Conservation (phyloP, 805 yeast species). For the Vanderwaltozyma polyspora region DNA sequence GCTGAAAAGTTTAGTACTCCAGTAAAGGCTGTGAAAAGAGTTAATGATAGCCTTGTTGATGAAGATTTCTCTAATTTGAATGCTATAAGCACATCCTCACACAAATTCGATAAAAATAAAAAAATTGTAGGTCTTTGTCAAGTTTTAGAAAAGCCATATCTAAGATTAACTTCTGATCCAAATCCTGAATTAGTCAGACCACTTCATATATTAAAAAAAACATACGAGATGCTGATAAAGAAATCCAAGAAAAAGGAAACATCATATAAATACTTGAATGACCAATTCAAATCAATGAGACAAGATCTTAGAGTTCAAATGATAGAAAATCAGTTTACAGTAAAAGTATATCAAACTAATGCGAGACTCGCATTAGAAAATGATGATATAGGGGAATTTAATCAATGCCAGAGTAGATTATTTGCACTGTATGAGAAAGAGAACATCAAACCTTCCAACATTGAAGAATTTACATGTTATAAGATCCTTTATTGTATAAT, state of each 20-base stretch:
- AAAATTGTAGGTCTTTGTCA: slow-evolving; percentile 53
- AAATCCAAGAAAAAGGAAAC: slow-evolving; percentile 41
- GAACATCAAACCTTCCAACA: slow-evolving; percentile 28
- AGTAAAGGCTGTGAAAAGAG: not conserved
- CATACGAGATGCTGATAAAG: slow-evolving; percentile 42
- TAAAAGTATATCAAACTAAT: slow-evolving; percentile 73
- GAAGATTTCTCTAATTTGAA: slow-evolving; percentile 19
- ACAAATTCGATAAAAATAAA: slow-evolving; percentile 24
- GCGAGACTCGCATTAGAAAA: slow-evolving; percentile 78
- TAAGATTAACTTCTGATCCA: slow-evolving; percentile 84
- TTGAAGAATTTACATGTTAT: slow-evolving; percentile 59
- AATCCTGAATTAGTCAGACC: slow-evolving; percentile 81
- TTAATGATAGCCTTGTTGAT: slow-evolving; percentile 6
- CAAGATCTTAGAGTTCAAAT: slow-evolving; percentile 92
- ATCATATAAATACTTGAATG: slow-evolving; percentile 67
- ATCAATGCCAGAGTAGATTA: slow-evolving; percentile 84
- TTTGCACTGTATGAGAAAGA: slow-evolving; percentile 45
- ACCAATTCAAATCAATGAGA: slow-evolving; percentile 83
- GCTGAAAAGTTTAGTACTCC: slow-evolving; percentile 27
- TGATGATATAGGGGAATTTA: slow-evolving; percentile 84
- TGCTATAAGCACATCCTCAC: slow-evolving; percentile 24
- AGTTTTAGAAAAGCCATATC: slow-evolving; percentile 62
- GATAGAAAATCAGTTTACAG: slow-evolving; percentile 64
- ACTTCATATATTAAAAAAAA: slow-evolving; percentile 41
- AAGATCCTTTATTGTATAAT: slow-evolving; percentile 63